phyloP scores from a whole-genome alignment of 169 alveolate species.

The Eimeria zaria region DNA sequence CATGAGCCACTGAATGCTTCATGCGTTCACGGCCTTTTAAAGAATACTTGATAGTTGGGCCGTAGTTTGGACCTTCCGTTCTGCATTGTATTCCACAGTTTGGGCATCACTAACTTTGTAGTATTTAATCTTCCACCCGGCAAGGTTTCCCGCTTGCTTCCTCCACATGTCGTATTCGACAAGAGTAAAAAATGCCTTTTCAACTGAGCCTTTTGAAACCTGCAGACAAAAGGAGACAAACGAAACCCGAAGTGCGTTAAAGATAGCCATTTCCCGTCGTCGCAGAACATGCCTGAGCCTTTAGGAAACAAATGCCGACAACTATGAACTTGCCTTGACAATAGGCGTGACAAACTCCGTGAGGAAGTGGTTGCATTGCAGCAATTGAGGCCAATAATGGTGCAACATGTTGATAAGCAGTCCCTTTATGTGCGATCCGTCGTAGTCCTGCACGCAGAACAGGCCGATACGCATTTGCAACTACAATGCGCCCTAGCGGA shows the following conservation, averaged over 20 bases:
- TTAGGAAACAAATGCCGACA: background rate
- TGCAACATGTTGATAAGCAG: slow-evolving; percentile 98
- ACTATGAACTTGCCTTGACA: slow-evolving; percentile 91
- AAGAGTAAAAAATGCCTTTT: slow-evolving; percentile 97
- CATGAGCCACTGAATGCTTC: background rate
- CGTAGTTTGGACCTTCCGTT: background rate
- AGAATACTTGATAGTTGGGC: background rate
- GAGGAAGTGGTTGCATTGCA: slow-evolving; percentile 97
- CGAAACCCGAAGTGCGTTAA: background rate
- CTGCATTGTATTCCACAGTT: background rate
- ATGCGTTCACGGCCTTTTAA: background rate
- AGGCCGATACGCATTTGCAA: background rate
- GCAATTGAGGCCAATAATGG: slow-evolving; percentile 99
- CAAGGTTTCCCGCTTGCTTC: slow-evolving; percentile 91
- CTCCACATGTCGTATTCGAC: slow-evolving; percentile 99
- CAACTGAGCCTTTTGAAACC: slow-evolving; percentile 97
- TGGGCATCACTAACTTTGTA: slow-evolving; percentile 94
- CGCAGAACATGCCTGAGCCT: background rate
- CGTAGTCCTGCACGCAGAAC: slow-evolving; percentile 94
- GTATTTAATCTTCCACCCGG: slow-evolving; percentile 98
- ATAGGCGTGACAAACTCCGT: slow-evolving; percentile 99
- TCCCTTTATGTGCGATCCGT: slow-evolving; percentile 99
- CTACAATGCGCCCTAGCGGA: background rate
- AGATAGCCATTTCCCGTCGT: background rate
- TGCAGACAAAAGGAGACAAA: slow-evolving; percentile 29